Conservation (phyloP, 371 early-diverging fungal genomes). For the Mortierella sp. region DNA sequence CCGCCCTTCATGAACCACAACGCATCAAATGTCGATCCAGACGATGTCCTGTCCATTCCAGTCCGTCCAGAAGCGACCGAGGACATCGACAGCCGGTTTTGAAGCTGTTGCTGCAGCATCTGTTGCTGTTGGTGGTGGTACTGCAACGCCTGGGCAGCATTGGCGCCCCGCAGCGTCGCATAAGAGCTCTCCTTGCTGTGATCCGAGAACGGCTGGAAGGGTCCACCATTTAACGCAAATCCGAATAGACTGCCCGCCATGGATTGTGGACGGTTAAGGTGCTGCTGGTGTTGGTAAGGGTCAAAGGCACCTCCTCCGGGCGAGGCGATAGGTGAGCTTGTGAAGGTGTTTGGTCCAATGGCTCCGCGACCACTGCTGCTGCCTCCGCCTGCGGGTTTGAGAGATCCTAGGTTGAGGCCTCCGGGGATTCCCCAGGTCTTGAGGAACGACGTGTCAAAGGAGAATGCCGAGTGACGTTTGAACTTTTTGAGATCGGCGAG, state of each 20-base stretch:
- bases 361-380: constrained; percentile 5
- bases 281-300: constrained; percentile 39
- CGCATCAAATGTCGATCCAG: constrained; percentile 50
- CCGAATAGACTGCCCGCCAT: constrained; percentile 50
- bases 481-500: constrained; percentile 56
- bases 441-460: constrained; percentile 56
- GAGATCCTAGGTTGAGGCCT: constrained; percentile 45
- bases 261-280: constrained; percentile 48
- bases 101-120: constrained; percentile 38
- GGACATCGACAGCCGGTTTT: constrained; percentile 34
- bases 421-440: constrained; percentile 57
- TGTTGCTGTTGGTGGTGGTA: constrained; percentile 51
- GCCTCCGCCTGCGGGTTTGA: constrained; percentile 21
- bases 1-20: constrained; percentile 49
- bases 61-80: constrained; percentile 17
- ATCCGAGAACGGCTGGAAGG: constrained; percentile 41
- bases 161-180: constrained; percentile 41
- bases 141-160: constrained; percentile 37
- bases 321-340: constrained; percentile 33
- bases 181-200: constrained; percentile 49
- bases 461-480: constrained; percentile 54
- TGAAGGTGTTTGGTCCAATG: constrained; percentile 27
- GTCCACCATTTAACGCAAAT: constrained; percentile 38
- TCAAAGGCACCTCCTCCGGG: constrained; percentile 49
- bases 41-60: constrained; percentile 25